Evolutionary conservation across 139 green algal species (phyloP).

Genomic region (Klebsormidium nitens): DNA sequence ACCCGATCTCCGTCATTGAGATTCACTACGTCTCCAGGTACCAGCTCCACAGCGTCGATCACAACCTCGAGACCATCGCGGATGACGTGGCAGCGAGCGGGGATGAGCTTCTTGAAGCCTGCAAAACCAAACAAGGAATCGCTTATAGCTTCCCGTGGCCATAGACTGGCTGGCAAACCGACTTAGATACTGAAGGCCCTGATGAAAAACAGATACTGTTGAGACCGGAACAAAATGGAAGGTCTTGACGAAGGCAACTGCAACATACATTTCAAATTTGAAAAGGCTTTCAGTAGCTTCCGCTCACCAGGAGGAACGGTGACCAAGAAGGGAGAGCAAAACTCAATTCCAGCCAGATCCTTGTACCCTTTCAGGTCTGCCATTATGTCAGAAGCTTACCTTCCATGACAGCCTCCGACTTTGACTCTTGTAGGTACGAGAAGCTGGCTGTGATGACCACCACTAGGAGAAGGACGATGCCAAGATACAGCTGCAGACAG

Average conservation of each 20-base stretch:
- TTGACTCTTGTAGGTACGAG: constrained; percentile 60
- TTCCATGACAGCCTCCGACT: constrained; percentile 67
- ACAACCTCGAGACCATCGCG: constrained; percentile 13
- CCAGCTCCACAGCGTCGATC: constrained; percentile 45
- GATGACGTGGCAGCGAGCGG: constrained; percentile 55
- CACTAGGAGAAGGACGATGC: constrained; percentile 57
- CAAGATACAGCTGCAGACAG: constrained; percentile 56
- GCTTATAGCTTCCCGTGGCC: no score
- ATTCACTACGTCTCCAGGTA: constrained; percentile 46
- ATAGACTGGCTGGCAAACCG: no score
- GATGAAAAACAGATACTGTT: no score
- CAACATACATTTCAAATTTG: no score
- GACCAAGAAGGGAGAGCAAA: no score
- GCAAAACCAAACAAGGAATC: neutral
- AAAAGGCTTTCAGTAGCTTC: no score
- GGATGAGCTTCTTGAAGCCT: constrained; percentile 66
- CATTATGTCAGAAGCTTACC: constrained; percentile 14
- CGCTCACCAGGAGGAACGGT: neutral
- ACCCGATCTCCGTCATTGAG: constrained; percentile 40
- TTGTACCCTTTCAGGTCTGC: no score
- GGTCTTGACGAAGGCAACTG: no score
- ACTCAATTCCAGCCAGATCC: no score
- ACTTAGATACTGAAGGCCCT: no score
- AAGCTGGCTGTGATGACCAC: constrained; percentile 59
- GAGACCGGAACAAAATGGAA: no score